A percentile compares a stretch with the other conserved stretches of the same genome.
Evolutionary conservation across 805 yeast species (phyloP).

Genomic region (Cyberlindnera lachancei): DNA sequence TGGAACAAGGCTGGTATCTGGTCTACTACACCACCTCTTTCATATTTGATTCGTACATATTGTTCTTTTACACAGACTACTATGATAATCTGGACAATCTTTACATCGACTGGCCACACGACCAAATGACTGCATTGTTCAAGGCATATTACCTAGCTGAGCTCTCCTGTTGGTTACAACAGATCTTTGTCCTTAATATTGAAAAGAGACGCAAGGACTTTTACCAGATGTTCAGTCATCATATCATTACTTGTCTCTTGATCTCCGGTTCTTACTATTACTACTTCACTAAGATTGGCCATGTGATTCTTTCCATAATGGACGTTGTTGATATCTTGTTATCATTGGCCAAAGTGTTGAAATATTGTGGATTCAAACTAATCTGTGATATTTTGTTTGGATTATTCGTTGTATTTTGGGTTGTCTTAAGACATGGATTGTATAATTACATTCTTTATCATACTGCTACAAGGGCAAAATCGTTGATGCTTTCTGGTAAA

Average conservation of each 20-base stretch:
- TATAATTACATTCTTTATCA: constrained; percentile 63
- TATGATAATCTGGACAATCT: constrained; percentile 49
- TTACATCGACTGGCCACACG: constrained; percentile 71
- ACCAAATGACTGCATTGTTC: constrained; percentile 39
- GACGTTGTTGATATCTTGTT: constrained; percentile 74
- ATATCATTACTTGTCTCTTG: constrained; percentile 66
- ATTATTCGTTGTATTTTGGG: constrained; percentile 62
- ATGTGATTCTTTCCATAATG: constrained; percentile 70
- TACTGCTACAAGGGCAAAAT: constrained; percentile 39
- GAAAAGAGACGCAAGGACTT: constrained; percentile 81
- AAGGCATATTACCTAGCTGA: constrained; percentile 69
- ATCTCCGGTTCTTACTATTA: constrained; percentile 66
- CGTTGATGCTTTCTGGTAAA: constrained; percentile 36
- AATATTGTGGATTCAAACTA: constrained; percentile 54
- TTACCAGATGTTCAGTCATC: constrained; percentile 82
- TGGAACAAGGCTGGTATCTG: constrained; percentile 81
- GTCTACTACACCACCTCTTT: constrained; percentile 53
- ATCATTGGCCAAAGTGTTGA: constrained; percentile 67
- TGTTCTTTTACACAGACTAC: constrained; percentile 46
- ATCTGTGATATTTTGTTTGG: constrained; percentile 66
- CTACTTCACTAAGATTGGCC: constrained; percentile 72
- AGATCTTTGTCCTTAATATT: constrained; percentile 64
- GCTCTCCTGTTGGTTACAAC: constrained; percentile 76
- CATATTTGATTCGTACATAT: constrained; percentile 48
- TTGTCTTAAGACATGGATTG: constrained; percentile 62